These are phyloP conservation scores for Mycena galopus DNA, from an alignment of 768 basidiomycete genomes.

Conservation along the genomic window DNA sequence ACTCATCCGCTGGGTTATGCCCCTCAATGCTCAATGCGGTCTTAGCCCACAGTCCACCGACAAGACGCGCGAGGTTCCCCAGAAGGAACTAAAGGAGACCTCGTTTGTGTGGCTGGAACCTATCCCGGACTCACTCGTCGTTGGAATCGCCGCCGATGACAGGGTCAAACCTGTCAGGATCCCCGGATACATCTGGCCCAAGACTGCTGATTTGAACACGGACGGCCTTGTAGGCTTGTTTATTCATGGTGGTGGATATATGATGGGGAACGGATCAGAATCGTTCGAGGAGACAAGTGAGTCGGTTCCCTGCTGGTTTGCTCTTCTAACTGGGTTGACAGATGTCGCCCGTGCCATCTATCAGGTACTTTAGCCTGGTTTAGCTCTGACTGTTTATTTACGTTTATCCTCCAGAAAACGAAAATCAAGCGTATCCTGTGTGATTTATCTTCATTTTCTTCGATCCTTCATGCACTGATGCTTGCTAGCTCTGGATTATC, in stretches of 20 bases:
- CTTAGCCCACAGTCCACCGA: conserved; percentile 34
- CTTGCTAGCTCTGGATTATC: conserved; percentile 40
- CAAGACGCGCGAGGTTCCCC: conserved; percentile 39
- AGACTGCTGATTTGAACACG: neutral
- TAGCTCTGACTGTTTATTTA: too few relatives aligned
- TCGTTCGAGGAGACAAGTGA: conserved; percentile 36
- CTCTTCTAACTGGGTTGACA: too few relatives aligned
- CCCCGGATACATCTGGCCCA: too few relatives aligned
- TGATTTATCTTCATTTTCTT: too few relatives aligned
- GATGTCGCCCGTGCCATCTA: too few relatives aligned
- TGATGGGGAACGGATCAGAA: conserved; percentile 44
- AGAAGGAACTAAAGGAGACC: conserved; percentile 39
- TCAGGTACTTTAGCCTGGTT: too few relatives aligned
- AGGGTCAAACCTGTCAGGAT: too few relatives aligned
- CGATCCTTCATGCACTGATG: conserved; percentile 1
- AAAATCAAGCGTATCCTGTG: too few relatives aligned
- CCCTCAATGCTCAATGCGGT: conserved; percentile 35
- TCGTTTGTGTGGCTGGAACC: conserved; percentile 42
- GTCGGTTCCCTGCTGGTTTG: conserved; percentile 3
- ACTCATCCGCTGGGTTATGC: conserved; percentile 36
- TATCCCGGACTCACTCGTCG: conserved; percentile 12
- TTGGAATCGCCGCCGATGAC: too few relatives aligned
- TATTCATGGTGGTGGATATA: conserved; percentile 45
- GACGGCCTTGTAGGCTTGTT: conserved; percentile 40
- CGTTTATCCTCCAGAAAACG: too few relatives aligned